A percentile compares a stretch with the other conserved stretches of the same genome.
phyloP scores from a whole-genome alignment of 768 basidiomycete species.

The Boletus subcaerulescens region DNA sequence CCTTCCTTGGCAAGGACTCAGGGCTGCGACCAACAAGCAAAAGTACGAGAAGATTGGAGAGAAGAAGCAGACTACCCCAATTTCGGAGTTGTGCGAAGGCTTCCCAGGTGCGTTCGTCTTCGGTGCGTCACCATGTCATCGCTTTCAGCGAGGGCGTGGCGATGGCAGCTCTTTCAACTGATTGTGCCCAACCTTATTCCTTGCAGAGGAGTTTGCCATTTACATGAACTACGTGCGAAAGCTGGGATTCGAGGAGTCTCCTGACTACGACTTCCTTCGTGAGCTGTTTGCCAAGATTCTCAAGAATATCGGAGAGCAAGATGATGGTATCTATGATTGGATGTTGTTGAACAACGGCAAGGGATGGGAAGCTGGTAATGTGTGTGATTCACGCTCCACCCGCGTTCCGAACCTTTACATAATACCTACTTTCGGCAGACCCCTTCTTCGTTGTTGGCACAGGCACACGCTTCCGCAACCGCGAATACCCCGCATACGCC shows the following conservation, averaged over 20 bases:
- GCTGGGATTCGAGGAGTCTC: conserved; percentile 94
- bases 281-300: conserved; percentile 92
- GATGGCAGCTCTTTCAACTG: neutral
- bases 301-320: conserved; percentile 81
- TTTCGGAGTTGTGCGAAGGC: conserved; percentile 91
- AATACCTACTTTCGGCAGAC: conserved; percentile 32
- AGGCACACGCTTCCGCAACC: conserved; percentile 56
- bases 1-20: conserved; percentile 95
- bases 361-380: conserved; percentile 90
- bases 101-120: conserved; percentile 68
- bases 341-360: conserved; percentile 92
- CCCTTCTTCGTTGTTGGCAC: conserved; percentile 41
- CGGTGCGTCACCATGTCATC: neutral
- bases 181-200: conserved; percentile 1
- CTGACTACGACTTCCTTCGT: conserved; percentile 96
- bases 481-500: conserved; percentile 53
- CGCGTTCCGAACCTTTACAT: neutral
- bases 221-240: conserved; percentile 99
- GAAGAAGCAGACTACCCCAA: conserved; percentile 94
- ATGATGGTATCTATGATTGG: conserved; percentile 96
- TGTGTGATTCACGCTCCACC: conserved; percentile 39
- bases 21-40: conserved; percentile 98
- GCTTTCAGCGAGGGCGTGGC: neutral
- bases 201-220: conserved; percentile 86
- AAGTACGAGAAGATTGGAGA: conserved; percentile 99